Evolutionary conservation across 2,329 filamentous ascomycete genomes (phyloP), one percentile per base, ranked within the genome.

Genomic region (Calonectria fujianensis): DNA sequence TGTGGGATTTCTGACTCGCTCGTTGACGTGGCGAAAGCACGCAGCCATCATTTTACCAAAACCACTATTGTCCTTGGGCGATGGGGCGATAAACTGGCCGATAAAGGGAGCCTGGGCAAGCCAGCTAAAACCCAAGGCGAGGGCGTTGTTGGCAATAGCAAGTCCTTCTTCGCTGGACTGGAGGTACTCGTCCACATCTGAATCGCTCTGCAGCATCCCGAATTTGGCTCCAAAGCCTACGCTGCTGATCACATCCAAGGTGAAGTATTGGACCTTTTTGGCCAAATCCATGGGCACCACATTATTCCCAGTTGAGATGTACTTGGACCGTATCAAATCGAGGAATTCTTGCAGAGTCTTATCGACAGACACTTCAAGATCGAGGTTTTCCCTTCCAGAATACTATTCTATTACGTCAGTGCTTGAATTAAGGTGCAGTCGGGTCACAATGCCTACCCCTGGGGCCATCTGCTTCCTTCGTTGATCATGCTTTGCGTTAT

Each of bases 341-440:
- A 90, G 69, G 0, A 91, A 80, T 14, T 89, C 85, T 39, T 82
- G 75, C 10, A 92, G 80, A 14, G 87, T 86, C 8, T 82, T 75
- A 73, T 92, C 88, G 32, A 92, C 86, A 6, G 87, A 85, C 0
- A 80, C 77, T 74, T 92, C 90, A 3, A 91, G 81, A 0, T 85
- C 84, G 1, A 85, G 83, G 45, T 91, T 91, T 65, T 91, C 90
- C 69, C 89, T 87, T 3, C 90, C 90, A 3, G 90, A 88, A 77
- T 91, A 92, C 89, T 89, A 10, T 4, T 1, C 18, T 1, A 31
- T n/a, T 20, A 6, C 9, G 0, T 24, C 76, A 72, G n/a, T 10
- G 24, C 2, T 20, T 0, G 35, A 32, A 3, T n/a, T 20, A 20
- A 5, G 18, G 4, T 32, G 39, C 6, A 31, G 27, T 10, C 14